phyloP scores from a whole-genome alignment of 179 eudicot genomes.

The Silene coronaria region DNA sequence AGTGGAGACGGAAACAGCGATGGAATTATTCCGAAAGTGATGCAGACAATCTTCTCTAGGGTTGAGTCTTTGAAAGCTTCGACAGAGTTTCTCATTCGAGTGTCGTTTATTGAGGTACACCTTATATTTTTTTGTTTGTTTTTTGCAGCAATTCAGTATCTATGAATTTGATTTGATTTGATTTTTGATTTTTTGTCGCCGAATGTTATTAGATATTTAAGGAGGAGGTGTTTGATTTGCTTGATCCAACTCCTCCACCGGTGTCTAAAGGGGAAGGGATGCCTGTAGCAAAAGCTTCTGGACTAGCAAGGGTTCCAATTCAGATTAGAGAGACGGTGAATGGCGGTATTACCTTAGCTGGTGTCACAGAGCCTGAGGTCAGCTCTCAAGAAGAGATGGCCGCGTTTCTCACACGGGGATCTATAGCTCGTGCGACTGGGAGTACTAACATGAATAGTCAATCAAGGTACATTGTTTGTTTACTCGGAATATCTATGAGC shows the following conservation, averaged over 20 bases:
- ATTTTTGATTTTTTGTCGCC: too few species aligned
- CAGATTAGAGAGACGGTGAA: constrained; percentile 76
- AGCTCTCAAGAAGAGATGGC: constrained; percentile 88
- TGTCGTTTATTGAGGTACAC: constrained; percentile 85
- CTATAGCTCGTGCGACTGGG: constrained; percentile 82
- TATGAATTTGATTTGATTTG: background rate
- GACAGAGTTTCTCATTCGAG: constrained; percentile 66
- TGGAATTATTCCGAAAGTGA: constrained; percentile 80
- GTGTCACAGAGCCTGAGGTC: constrained; percentile 92
- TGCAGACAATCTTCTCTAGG: constrained; percentile 73
- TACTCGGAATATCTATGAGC: background rate
- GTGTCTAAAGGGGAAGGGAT: constrained; percentile 45
- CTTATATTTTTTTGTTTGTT: background rate
- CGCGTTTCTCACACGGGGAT: constrained; percentile 62
- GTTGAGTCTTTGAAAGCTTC: constrained; percentile 49
- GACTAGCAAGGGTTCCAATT: constrained; percentile 71
- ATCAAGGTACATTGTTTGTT: constrained; percentile 55
- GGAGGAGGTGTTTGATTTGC: constrained; percentile 93
- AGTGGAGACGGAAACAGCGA: constrained; percentile 46
- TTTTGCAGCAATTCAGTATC: too few species aligned
- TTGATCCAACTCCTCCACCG: constrained; percentile 45
- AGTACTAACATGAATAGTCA: constrained; percentile 97
- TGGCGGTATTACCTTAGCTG: constrained; percentile 91
- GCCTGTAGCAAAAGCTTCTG: constrained; percentile 37
- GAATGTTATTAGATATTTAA: constrained; percentile 58